Base-by-base conservation (phyloP, 305 asterid species). In the Fraxinus baroniana region DNA sequence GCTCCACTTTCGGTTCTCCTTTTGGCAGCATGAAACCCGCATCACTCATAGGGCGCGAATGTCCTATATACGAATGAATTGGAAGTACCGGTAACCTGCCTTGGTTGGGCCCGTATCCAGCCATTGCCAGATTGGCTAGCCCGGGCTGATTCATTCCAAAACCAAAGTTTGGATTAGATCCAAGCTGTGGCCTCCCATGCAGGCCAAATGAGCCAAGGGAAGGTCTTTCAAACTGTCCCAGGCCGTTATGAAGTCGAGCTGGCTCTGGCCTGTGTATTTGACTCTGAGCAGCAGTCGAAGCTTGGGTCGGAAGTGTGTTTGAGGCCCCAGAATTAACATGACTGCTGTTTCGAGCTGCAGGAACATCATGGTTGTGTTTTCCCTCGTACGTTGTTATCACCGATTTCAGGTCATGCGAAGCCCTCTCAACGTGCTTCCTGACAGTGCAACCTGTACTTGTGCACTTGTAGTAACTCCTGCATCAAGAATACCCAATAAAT, bases 401-500 rank as follows among this genome's bases (percentile, higher is more conserved):
- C 0, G 97, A 92, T 83, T 91, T 92, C 66, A 94, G 89, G 90
- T 95, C 98, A 55, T 92, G 94, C 5, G 95, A 93, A 83, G 98
- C 98, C 87, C 98, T 87, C 88, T 93, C 98, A 36, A 95, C 98
- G 20, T 94, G 98, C 85, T 95, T 95, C 76, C 98, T 89, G 35
- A 94, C 98, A 4, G 88, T 88, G 90, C 98, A 94, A 80, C 97
- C 94, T 3, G 97, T 80, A 72, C 97, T 94, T 0, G 98, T 95
- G 90, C 98, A 95, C 87, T 95, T 95, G 92, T 95, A 95, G 87
- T 95, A 95, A 83, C 97, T 94, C 97, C 98, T 95, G 97, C 78
- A 80, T 79, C 78, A 82, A 7, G 78, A 70, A 15, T 28, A 46
- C 37, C 46, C 37, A 68, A 26, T 10, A 70, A 13, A 12, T 15